Conservation (phyloP, 495 filamentous ascomycete species). For the Xylaria castorea region DNA sequence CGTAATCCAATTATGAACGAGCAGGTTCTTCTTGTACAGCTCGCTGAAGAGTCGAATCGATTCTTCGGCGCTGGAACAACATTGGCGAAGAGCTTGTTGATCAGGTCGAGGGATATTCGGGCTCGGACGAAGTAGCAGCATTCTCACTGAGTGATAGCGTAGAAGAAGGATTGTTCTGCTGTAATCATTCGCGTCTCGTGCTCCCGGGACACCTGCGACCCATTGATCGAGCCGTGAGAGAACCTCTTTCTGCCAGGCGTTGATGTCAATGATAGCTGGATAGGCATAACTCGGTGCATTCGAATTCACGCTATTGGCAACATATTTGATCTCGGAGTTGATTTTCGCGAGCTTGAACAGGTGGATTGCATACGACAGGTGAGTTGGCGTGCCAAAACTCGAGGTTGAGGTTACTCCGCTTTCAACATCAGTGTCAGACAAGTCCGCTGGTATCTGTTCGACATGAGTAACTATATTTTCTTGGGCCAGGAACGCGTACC, state of each 20-base stretch:
- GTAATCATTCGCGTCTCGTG: conserved; percentile 22
- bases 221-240: conserved; percentile 44
- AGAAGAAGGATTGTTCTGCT: conserved; percentile 43
- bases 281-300: conserved; percentile 49
- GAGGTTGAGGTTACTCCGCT: conserved; percentile 1
- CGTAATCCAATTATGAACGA: conserved; percentile 50
- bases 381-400: conserved; percentile 33
- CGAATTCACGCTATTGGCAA: conserved; percentile 53
- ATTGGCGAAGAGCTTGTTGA: conserved; percentile 42
- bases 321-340: conserved; percentile 59
- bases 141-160: conserved; percentile 54
- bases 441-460: conserved; percentile 19
- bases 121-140: conserved; percentile 51
- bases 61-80: conserved; percentile 48
- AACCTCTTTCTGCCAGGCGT: conserved; percentile 51
- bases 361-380: conserved; percentile 53
- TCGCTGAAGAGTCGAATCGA: conserved; percentile 45
- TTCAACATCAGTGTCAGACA: conserved; percentile 29
- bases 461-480: background rate
- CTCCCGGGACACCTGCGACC: conserved; percentile 41
- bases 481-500: background rate
- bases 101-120: conserved; percentile 52
- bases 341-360: conserved; percentile 51
- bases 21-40: conserved; percentile 45
- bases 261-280: conserved; percentile 48